Base-by-base conservation (phyloP, 2,329 filamentous ascomycete species). In the Colletotrichum liriopes region DNA sequence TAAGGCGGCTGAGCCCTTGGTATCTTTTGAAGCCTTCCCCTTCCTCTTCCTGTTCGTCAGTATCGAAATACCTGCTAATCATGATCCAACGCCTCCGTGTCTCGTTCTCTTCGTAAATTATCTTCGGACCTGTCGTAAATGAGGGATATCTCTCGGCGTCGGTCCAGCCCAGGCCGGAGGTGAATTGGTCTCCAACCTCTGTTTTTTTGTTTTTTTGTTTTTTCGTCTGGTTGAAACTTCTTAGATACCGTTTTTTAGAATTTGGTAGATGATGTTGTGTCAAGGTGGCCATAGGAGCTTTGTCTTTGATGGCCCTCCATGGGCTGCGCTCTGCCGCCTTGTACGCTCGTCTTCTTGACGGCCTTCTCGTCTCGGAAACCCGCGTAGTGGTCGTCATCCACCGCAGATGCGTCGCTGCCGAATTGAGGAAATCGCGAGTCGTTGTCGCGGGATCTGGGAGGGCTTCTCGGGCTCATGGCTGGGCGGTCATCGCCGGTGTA, bases 201-300 rank as follows among this genome's bases (percentile, higher is more conserved):
- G 2, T 20, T 39, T 20, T 23, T 18, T 71, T 39, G 56, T 47
- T 64, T 37, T 45, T 11, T 39, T 49, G 35, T 11, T 45, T n/a
- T 52, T 52, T 49, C n/a, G 32, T 37, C 39, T 63, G 16, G 23
- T 62, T 43, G 47, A 49, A 51, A 39, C 60, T 51, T 52, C 14
- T 39, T 41, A 43, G 55, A 61, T 49, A 45, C 39, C 52, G 26
- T 43, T 39, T 32, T 26, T 56, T 64, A 74, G 43, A 74, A 71
- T 58, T 71, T 74, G 41, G 45, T 69, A 18, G 49, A 67, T 65
- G 66, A 65, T 12, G 73, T 45, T 11, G 73, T 71, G 58, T 82
- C 81, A 51, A 84, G 75, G 43, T 80, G 78, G 39, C 81, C 81
- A 58, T 83, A 78, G 37, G 80, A 81, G 76, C 81, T 83, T 61